These are phyloP conservation scores for Colletotrichum viniferum DNA, from an alignment of 2,329 filamentous ascomycete species.

Conservation along the genomic window DNA sequence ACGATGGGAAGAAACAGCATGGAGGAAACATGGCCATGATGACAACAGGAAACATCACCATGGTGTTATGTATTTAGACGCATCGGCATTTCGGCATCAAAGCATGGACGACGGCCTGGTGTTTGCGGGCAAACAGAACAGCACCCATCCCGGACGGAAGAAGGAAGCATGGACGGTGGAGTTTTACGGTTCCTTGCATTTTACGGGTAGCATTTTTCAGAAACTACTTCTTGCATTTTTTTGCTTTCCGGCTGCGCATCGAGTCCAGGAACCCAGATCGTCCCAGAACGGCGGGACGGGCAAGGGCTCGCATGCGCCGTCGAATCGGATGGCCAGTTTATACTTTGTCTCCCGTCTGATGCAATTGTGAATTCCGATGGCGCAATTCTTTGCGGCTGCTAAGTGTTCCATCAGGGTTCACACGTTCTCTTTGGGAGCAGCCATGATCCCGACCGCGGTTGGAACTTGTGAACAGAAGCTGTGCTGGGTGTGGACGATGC, in stretches of 20 bases:
- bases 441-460: neutral
- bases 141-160: neutral
- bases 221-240: neutral
- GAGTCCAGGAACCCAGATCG: neutral
- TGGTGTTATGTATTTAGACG: neutral
- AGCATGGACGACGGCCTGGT: neutral
- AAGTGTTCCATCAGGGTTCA: neutral
- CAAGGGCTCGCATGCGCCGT: neutral
- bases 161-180: neutral
- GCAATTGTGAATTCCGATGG: conserved; percentile 13
- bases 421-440: neutral
- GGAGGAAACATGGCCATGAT: neutral
- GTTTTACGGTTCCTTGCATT: conserved; percentile 2
- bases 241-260: neutral
- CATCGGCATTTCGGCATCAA: neutral
- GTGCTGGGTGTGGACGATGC: neutral
- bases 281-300: neutral
- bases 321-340: neutral
- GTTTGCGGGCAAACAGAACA: neutral
- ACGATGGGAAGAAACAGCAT: neutral
- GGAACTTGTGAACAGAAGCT: neutral
- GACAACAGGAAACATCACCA: neutral
- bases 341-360: neutral
- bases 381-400: neutral
- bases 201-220: neutral